Evolutionary conservation across 2,329 filamentous ascomycete genomes (phyloP), one percentile per base, ranked within the genome.

Genomic region (Aspergillus spinulosporus): DNA sequence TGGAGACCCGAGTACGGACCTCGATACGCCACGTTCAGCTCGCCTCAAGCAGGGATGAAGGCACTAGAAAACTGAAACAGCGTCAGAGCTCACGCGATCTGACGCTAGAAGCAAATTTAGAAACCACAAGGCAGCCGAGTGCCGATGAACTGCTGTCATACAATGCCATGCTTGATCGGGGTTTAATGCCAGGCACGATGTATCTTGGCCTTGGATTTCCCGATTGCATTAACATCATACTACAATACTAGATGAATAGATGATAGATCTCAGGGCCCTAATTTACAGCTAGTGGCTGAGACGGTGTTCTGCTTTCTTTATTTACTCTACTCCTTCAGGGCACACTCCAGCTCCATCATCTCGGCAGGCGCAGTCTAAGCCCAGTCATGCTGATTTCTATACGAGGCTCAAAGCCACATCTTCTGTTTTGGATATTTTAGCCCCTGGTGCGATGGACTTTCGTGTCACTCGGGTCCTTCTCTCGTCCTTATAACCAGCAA

Each of bases 1-100:
- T 1, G 28, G 9, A 12, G 49, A 26, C 39, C 49, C 39, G 49
- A 51, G 49, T 51, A 43, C 9, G 49, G 49, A 44, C 49, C 49
- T 44, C 3, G 29, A 51, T 51, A 51, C 28, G 14, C n/a, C n/a
- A 48, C 31, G 5, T 12, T 26, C 31, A 36, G 31, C 31, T 21
- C 21, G 21, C 21, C 21, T 21, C 21, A 21, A 21, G 21, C 21
- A 48, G 9, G 46, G 46, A 48, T 48, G 12, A 9, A 48, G 14
- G 7, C 6, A 9, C 26, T 7, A 5, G 14, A 12, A 14, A 31
- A 32, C 21, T 26, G 9, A 3, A 12, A 34, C 6, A 34, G 6
- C 6, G 32, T 34, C 32, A 34, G 32, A 34, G 6, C 32, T 34
- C 6, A 34, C 32, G 32, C n/a, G 15, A 26, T 9, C 31, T 48